Evolutionary conservation across 2,329 filamentous ascomycete genomes (phyloP).

Genomic region (Trichoderma polysporum): DNA sequence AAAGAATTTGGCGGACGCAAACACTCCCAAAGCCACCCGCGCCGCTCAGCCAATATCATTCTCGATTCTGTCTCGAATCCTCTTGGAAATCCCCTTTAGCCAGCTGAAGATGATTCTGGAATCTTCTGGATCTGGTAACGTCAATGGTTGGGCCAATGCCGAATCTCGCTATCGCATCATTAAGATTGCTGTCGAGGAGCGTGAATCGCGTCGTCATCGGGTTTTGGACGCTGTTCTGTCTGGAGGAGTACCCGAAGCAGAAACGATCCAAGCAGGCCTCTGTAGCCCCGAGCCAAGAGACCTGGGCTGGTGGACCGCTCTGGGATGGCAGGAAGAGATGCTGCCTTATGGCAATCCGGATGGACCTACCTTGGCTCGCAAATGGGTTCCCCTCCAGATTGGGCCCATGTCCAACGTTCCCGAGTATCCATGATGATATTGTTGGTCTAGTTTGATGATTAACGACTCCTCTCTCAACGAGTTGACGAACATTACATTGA

Average conservation of each 20-base stretch:
- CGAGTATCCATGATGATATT: slow-evolving; percentile 34
- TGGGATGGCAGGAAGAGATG: slow-evolving; percentile 52
- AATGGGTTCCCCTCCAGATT: slow-evolving; percentile 42
- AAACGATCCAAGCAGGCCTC: slow-evolving; percentile 38
- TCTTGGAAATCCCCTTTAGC: slow-evolving; percentile 69
- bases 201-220: slow-evolving; percentile 55
- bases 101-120: slow-evolving; percentile 66
- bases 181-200: slow-evolving; percentile 52
- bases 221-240: slow-evolving; percentile 44
- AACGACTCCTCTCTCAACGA: slow-evolving; percentile 23
- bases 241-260: slow-evolving; percentile 37
- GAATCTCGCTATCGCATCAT: slow-evolving; percentile 51
- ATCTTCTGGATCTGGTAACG: slow-evolving; percentile 51
- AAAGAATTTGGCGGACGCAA: slow-evolving; percentile 30
- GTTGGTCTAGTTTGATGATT: slow-evolving; percentile 22
- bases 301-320: slow-evolving; percentile 45
- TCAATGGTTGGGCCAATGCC: slow-evolving; percentile 50
- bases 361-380: slow-evolving; percentile 44
- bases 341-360: slow-evolving; percentile 40
- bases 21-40: slow-evolving; percentile 31
- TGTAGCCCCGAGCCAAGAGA: slow-evolving; percentile 41
- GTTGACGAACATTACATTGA: slow-evolving; percentile 22
- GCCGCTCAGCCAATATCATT: slow-evolving; percentile 38
- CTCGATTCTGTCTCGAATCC: slow-evolving; percentile 60
- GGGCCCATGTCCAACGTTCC: slow-evolving; percentile 28